A percentile compares a stretch with the other conserved stretches of the same genome.
Evolutionary conservation across 768 basidiomycete species (phyloP).

Genomic region (Chiua virens): DNA sequence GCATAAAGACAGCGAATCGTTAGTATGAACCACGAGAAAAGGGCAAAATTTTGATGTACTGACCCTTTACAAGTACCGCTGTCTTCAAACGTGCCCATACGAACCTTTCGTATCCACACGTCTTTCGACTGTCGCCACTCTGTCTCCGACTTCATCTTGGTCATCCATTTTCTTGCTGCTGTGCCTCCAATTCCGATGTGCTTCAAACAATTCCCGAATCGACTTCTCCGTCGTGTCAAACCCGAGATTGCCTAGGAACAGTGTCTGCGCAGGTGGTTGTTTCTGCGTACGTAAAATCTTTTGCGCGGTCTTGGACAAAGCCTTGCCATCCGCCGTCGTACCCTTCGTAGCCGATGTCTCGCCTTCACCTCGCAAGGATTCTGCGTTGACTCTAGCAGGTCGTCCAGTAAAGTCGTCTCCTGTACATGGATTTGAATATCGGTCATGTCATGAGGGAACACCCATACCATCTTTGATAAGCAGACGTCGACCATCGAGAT

Average conservation of each 20-base stretch:
- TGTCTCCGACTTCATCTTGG: background rate
- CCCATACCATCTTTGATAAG: constrained; percentile 88
- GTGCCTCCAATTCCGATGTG: constrained; percentile 42
- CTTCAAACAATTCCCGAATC: constrained; percentile 72
- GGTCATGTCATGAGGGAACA: background rate
- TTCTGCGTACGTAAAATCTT: constrained; percentile 78
- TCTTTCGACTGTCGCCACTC: constrained; percentile 27
- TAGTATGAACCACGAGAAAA: background rate
- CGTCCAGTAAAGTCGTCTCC: constrained; percentile 75
- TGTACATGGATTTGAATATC: constrained; percentile 27
- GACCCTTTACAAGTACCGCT: constrained; percentile 95
- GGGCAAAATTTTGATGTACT: constrained; percentile 25
- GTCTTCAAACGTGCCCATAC: constrained; percentile 96
- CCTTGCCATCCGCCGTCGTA: constrained; percentile 27
- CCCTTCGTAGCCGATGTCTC: constrained; percentile 24
- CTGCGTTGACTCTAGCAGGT: constrained; percentile 43
- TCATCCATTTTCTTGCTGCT: constrained; percentile 32
- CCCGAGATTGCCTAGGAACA: constrained; percentile 92
- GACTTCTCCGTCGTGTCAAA: constrained; percentile 85
- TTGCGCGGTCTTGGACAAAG: constrained; percentile 66
- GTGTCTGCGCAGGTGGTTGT: constrained; percentile 78
- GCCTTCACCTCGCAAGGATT: constrained; percentile 33
- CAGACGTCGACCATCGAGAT: constrained; percentile 80
- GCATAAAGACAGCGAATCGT: background rate
- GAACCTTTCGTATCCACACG: constrained; percentile 73